These are phyloP conservation scores for Periconia macrospinosa DNA, from an alignment of 2,329 filamentous ascomycete genomes.

Conservation along the genomic window DNA sequence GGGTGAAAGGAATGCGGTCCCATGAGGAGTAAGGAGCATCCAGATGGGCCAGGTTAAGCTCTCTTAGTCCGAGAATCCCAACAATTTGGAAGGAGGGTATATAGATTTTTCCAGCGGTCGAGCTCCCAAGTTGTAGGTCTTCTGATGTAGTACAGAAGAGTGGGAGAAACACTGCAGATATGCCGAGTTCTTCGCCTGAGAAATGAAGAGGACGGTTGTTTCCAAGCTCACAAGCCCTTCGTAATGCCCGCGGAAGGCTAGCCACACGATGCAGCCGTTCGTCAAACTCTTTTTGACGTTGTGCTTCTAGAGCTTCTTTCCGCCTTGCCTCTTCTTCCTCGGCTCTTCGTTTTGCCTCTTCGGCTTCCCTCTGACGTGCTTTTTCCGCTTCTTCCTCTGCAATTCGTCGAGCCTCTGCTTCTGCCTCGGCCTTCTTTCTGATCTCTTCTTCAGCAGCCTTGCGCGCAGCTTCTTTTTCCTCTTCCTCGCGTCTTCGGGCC, in stretches of 20 bases:
- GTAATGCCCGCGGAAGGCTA: slow-evolving; percentile 40
- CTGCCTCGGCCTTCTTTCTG: slow-evolving; percentile 30
- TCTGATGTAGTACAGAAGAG: slow-evolving; percentile 37
- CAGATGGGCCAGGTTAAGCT: slow-evolving; percentile 41
- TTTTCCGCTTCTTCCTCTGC: slow-evolving; percentile 34
- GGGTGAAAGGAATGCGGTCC: slow-evolving; percentile 38
- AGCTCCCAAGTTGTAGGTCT: slow-evolving; percentile 25
- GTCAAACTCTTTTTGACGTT: slow-evolving; percentile 29
- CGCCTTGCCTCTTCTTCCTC: slow-evolving; percentile 35
- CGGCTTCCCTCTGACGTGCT: slow-evolving; percentile 32
- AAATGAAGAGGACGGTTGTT: slow-evolving; percentile 42
- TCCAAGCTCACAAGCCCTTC: slow-evolving; percentile 41
- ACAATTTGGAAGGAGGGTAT: slow-evolving; percentile 44
- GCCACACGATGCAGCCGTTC: slow-evolving; percentile 39
- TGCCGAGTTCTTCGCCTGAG: slow-evolving; percentile 42
- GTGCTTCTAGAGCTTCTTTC: slow-evolving; percentile 32
- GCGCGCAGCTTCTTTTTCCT: slow-evolving; percentile 28
- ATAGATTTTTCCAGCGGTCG: slow-evolving; percentile 29
- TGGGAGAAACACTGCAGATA: slow-evolving; percentile 43
- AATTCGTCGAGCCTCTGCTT: slow-evolving; percentile 30
- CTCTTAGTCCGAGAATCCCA: slow-evolving; percentile 44
- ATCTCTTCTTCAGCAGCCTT: slow-evolving; percentile 31
- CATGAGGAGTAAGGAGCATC: slow-evolving; percentile 38
- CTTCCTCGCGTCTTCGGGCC: slow-evolving; percentile 27
- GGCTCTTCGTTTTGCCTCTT: slow-evolving; percentile 33